Base-by-base conservation (phyloP, 495 filamentous ascomycete genomes). In the Penicillium desertorum region DNA sequence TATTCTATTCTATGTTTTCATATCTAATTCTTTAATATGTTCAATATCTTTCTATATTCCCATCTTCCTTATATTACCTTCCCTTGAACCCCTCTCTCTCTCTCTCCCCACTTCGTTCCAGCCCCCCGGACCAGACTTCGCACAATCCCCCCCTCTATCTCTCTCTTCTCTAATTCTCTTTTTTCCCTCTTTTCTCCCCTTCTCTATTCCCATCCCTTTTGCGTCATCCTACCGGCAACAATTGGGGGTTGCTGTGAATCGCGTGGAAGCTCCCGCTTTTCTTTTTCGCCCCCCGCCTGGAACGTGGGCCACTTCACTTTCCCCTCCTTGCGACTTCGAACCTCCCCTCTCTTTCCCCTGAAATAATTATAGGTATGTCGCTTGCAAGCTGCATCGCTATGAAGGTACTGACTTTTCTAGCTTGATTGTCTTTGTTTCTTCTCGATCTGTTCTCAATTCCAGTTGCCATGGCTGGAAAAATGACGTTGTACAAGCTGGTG, bases 401-500 rank as follows among this genome's bases (percentile, higher is more conserved):
- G 3, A 3, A 17, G 1, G 2, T 29, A 12, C 45, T 23, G 25
- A 47, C 34, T 29, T 43, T 23, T 17, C 36, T 16, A 36, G 10
- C 20, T 23, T 14, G 42, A 44, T 44, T 20, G 39, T 42, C 11
- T 27, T 45, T 25, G 3, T 8, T n/a, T 23, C 10, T 19, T 44
- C 9, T 27, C 22, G 25, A 19, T 47, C 12, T 27, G 5, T 45
- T 32, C 45, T 48, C 27, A 17, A 39, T 41, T 54, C 29, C 60
- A 56, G 59, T 58, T 37, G 29, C 51, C 66, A 88, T 88, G 85
- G 78, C 86, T 66, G 85, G 84, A 49, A 88, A 94, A 81, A 96
- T 96, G 93, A 96, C 92, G 67, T 78, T 97, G 70, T 96, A 98
- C 78, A 98, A 98, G 75, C 77, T 98, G 83, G 94, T 98, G 83